These are phyloP conservation scores for Wickerhamiella domercqiae DNA, from an alignment of 805 yeast species.

Conservation along the genomic window DNA sequence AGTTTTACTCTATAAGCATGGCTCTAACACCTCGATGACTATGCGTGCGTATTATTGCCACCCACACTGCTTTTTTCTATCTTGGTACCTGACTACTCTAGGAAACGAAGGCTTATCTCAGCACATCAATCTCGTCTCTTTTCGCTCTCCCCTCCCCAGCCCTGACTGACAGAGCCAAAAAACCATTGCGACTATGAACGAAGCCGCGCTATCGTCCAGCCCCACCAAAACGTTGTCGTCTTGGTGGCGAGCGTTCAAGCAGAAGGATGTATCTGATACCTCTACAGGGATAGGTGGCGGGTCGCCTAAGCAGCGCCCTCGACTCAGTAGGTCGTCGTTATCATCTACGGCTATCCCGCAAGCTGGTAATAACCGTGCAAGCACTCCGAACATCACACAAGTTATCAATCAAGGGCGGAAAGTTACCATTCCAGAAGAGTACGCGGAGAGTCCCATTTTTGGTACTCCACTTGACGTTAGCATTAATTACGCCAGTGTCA, in stretches of 20 bases:
- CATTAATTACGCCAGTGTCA: conserved; percentile 59
- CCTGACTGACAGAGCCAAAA: too few species aligned
- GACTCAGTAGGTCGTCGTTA: conserved; percentile 20
- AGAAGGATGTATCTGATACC: conserved; percentile 4
- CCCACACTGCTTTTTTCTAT: too few species aligned
- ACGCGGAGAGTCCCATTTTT: conserved; percentile 36
- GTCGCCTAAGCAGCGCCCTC: conserved; percentile 8
- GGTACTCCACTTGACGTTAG: conserved; percentile 67
- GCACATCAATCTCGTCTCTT: too few species aligned
- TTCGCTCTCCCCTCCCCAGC: too few species aligned
- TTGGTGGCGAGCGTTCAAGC: conserved; percentile 31
- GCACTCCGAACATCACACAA: conserved; percentile 2
- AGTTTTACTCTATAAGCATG: too few species aligned
- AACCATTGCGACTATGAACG: too few species aligned
- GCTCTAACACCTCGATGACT: too few species aligned
- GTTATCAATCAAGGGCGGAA: conserved; percentile 11
- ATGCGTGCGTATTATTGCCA: too few species aligned
- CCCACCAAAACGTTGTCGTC: conserved; percentile 22
- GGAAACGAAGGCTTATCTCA: too few species aligned
- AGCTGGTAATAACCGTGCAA: conserved; percentile 1
- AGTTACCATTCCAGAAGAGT: conserved; percentile 10
- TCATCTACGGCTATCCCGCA: conserved; percentile 25
- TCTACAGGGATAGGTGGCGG: background rate
- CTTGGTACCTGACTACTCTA: too few species aligned
- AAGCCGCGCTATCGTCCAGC: conserved; percentile 12